Evolutionary conservation across 176 grass and related monocot species (phyloP).

Genomic region (Oryza nivara): DNA sequence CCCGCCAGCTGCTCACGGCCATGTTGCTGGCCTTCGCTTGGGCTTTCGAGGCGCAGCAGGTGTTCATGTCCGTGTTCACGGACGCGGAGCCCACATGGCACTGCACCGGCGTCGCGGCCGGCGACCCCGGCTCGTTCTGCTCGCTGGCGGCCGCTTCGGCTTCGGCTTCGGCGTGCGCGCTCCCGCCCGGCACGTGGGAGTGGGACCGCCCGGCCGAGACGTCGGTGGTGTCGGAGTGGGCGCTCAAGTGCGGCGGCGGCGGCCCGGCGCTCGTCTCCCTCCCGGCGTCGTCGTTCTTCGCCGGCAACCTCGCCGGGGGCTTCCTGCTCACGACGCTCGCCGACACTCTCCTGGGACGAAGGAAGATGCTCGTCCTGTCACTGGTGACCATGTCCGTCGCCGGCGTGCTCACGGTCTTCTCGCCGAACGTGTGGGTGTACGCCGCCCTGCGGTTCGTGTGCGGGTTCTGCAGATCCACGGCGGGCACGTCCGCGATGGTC

Average conservation of each 20-base stretch:
- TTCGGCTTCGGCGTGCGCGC: slow-evolving; percentile 50
- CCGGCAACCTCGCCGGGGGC: slow-evolving; percentile 72
- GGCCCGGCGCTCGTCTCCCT: slow-evolving; percentile 66
- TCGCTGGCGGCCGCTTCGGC: slow-evolving; percentile 33
- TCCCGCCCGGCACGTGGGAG: slow-evolving; percentile 55
- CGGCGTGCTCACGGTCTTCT: slow-evolving; percentile 53
- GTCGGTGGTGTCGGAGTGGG: slow-evolving; percentile 73
- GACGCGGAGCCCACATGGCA: slow-evolving; percentile 65
- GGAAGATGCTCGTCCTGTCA: slow-evolving; percentile 67
- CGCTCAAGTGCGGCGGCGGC: slow-evolving; percentile 53
- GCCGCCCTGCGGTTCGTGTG: slow-evolving; percentile 65
- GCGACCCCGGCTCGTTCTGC: not conserved
- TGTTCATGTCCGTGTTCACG: not conserved
- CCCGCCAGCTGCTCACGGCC: slow-evolving; percentile 60
- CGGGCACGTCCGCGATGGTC: slow-evolving; percentile 67
- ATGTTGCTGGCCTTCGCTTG: slow-evolving; percentile 64
- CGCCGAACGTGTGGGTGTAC: slow-evolving; percentile 87
- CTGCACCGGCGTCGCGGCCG: slow-evolving; percentile 37
- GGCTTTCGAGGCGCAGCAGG: slow-evolving; percentile 91
- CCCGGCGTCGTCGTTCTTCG: slow-evolving; percentile 83
- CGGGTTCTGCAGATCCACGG: slow-evolving; percentile 65
- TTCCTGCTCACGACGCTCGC: slow-evolving; percentile 82
- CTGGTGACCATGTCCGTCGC: slow-evolving; percentile 62
- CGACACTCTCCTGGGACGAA: slow-evolving; percentile 72
- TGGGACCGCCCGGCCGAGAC: slow-evolving; percentile 56